These are phyloP conservation scores for Saururus chinensis DNA, from an alignment of 164 flowering plant genomes.

Conservation along the genomic window DNA sequence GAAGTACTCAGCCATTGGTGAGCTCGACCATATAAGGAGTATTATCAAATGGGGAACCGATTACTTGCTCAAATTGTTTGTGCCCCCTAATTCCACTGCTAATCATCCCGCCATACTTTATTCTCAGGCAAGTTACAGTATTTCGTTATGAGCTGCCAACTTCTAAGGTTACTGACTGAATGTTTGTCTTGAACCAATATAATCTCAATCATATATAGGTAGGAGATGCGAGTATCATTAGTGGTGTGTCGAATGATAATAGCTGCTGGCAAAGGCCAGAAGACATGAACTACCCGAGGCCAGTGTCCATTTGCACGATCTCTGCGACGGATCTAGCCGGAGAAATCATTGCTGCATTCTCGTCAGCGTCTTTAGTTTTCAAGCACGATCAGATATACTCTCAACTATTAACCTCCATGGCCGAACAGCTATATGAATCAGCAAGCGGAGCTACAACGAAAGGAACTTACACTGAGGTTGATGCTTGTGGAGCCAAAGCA, in stretches of 20 bases:
- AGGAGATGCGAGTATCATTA: slow-evolving; percentile 24
- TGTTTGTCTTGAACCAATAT: too few relatives aligned
- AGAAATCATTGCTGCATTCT: slow-evolving; percentile 57
- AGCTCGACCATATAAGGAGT: slow-evolving; percentile 49
- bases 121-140: slow-evolving; percentile 45
- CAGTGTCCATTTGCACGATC: slow-evolving; percentile 25
- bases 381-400: slow-evolving; percentile 30
- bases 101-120: slow-evolving; percentile 17
- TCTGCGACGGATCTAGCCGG: slow-evolving; percentile 52
- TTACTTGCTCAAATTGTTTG: slow-evolving; percentile 50
- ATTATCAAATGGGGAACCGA: slow-evolving; percentile 70
- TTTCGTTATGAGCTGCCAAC: too few relatives aligned
- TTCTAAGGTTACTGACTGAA: too few relatives aligned
- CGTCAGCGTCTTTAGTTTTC: slow-evolving; percentile 67
- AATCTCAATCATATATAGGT: too few relatives aligned
- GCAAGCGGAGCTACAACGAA: slow-evolving; percentile 10
- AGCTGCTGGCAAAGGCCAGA: slow-evolving; percentile 74
- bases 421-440: slow-evolving; percentile 29
- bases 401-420: slow-evolving; percentile 20
- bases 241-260: slow-evolving; percentile 15
- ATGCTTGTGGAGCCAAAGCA: slow-evolving; percentile 40
- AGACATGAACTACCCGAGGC: slow-evolving; percentile 46
- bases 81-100: slow-evolving; percentile 19
- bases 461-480: slow-evolving; percentile 29
- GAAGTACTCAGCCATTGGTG: slow-evolving; percentile 37